These are phyloP conservation scores for Rhizomucor miehei DNA, from an alignment of 371 early-diverging fungal species.

Conservation along the genomic window DNA sequence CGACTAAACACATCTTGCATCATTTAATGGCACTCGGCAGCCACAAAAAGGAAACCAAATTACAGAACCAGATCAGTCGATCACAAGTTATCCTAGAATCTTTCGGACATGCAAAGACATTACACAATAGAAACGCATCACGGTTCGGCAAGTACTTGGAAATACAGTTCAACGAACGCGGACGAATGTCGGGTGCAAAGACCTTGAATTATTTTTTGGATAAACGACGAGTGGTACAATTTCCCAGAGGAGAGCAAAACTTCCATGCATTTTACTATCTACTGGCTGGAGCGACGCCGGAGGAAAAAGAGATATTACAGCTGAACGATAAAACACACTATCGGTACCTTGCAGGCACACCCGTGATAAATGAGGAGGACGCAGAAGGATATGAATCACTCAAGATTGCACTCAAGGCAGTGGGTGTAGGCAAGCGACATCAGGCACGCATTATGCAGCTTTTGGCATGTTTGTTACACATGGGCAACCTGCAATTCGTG, in stretches of 20 bases:
- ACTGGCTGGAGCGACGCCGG: conserved; percentile 43
- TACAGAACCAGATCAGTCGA: conserved; percentile 71
- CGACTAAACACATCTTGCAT: conserved; percentile 56
- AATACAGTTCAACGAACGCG: conserved; percentile 87
- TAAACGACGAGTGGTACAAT: conserved; percentile 66
- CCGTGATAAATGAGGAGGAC: conserved; percentile 39
- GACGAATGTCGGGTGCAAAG: conserved; percentile 87
- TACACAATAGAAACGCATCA: conserved; percentile 77
- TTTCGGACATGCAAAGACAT: conserved; percentile 84
- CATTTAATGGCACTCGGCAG: conserved; percentile 73
- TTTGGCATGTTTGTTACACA: conserved; percentile 80
- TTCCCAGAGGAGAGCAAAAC: conserved; percentile 68
- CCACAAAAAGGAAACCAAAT: conserved; percentile 78
- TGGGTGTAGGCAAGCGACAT: conserved; percentile 77
- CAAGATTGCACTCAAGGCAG: conserved; percentile 66
- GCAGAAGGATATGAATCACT: conserved; percentile 59
- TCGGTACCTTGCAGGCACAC: conserved; percentile 13
- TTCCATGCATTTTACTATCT: conserved; percentile 95
- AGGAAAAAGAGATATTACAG: conserved; percentile 37
- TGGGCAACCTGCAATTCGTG: conserved; percentile 83
- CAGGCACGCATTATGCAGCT: conserved; percentile 83
- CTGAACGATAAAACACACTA: conserved; percentile 26
- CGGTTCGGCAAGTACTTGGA: conserved; percentile 90
- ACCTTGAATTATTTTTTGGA: conserved; percentile 91
- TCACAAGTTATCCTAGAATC: conserved; percentile 76